Evolutionary conservation across 345 rosid species (phyloP).

Genomic region (Dovyalis caffra): DNA sequence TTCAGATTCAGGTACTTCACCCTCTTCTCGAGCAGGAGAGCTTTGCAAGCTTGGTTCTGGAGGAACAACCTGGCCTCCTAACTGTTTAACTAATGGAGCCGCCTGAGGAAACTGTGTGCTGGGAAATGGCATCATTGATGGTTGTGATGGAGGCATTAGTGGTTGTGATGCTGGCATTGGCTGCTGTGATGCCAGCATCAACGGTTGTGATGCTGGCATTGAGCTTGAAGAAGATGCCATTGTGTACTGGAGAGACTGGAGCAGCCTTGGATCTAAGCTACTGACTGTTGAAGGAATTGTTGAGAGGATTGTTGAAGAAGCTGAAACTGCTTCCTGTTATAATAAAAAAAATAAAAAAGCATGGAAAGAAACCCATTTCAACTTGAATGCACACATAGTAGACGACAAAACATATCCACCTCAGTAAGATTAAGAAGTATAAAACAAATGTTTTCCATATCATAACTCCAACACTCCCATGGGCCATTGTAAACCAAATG

Average conservation of each 20-base stretch:
- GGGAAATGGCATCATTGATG: conserved; percentile 45
- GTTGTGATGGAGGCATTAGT: conserved; percentile 51
- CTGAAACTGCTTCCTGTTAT: conserved; percentile 74
- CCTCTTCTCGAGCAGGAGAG: conserved; percentile 99
- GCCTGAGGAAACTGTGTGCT: conserved; percentile 53
- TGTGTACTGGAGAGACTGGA: conserved; percentile 51
- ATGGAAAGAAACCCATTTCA: conserved; percentile 5
- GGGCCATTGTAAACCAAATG: neutral
- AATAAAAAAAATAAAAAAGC: conserved; percentile 20
- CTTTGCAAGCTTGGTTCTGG: conserved; percentile 72
- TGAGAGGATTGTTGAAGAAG: conserved; percentile 57
- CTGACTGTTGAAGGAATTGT: conserved; percentile 43
- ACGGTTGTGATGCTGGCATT: conserved; percentile 33
- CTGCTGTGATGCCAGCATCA: conserved; percentile 30
- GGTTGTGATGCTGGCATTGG: conserved; percentile 50
- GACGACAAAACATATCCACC: neutral
- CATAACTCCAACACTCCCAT: conserved; percentile 5
- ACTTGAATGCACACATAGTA: neutral
- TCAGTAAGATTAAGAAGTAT: neutral
- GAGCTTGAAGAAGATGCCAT: conserved; percentile 68
- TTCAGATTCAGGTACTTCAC: conserved; percentile 98
- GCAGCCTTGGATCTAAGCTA: conserved; percentile 66
- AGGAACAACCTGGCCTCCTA: conserved; percentile 53
- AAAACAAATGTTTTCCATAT: conserved; percentile 1
- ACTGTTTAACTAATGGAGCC: conserved; percentile 52